A percentile compares a stretch with the other conserved stretches of the same genome.
Evolutionary conservation across 202 grass and related monocot species (phyloP).

Genomic region (Setaria viridis): DNA sequence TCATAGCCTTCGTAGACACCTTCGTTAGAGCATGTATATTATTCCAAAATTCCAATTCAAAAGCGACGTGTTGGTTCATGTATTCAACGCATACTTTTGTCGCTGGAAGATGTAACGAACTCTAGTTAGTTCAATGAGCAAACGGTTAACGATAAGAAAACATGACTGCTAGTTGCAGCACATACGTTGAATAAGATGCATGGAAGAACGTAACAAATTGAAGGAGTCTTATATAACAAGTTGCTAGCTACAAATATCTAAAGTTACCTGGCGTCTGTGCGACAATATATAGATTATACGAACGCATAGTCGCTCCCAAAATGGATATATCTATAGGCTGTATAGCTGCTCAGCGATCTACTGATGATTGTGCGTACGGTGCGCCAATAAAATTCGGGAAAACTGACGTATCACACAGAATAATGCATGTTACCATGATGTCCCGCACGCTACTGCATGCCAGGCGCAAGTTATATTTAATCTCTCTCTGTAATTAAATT

Average conservation of each 20-base stretch:
- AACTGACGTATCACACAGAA: constrained; percentile 24
- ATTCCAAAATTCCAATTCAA: constrained; percentile 8
- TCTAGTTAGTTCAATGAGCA: not conserved
- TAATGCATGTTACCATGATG: constrained; percentile 14
- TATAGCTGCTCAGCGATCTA: not conserved
- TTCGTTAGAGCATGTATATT: not conserved
- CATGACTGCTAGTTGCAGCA: not conserved
- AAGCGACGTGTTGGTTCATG: not conserved
- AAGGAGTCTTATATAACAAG: not conserved
- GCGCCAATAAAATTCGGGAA: constrained; percentile 34
- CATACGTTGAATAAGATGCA: not conserved
- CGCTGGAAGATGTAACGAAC: not conserved
- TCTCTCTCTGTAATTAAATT: not conserved
- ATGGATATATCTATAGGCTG: not conserved
- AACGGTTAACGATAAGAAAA: not conserved
- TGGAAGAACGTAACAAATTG: not conserved
- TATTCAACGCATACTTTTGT: not conserved
- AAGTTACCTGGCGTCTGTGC: not conserved
- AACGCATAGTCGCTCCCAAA: not conserved
- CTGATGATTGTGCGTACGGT: constrained; percentile 3
- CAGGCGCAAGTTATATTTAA: not conserved
- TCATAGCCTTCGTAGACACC: not conserved
- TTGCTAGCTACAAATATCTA: not conserved
- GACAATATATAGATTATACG: not conserved
- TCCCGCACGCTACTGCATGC: not conserved